Base-by-base conservation (phyloP, 306 rosid genomes). In the Coriaria nepalensis region DNA sequence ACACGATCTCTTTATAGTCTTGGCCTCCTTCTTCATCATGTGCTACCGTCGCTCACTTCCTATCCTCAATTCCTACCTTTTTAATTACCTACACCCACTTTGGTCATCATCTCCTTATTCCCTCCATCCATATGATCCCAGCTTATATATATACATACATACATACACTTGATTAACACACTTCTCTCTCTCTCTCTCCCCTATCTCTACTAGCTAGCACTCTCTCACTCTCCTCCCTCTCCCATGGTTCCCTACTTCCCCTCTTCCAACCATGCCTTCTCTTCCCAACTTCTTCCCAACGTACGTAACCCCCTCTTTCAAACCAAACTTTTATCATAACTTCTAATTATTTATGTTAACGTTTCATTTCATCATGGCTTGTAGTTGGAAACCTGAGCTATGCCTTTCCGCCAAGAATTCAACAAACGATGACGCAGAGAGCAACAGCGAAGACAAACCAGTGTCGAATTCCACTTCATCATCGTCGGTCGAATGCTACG, bases 401-500 rank as follows among this genome's bases (percentile, higher is more conserved):
- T 40, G 59, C 42, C 64, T 45, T 12, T 53, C 49, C 11, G 29
- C 3, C 2, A 63, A 51, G 38, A 53, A 15, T 35, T 53, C 62
- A 10, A 37, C 2, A 2, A 62, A 7, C 60, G 57, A 51, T 11
- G 68, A 68, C 0, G 56, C 32, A 6, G 38, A 63, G 34, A 36
- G 9, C 50, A 50, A 2, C 52, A 59, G 6, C 6, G 73, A 61
- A 5, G 76, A 76, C n/a, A 41, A 6, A 2, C 73, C 71, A 0
- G 33, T 56, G 4, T 29, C 50, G 6, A 53, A 9, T 40, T 29
- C 68, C 4, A 20, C 29, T 1, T 20, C 3, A 20, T 20, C 29
- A 20, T 20, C 29, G 29, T 20, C 29, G 3, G 76, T 71, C 45
- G 95, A 90, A 60, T 90, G 98, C 66, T 90, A 81, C 38, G 98